Conservation (phyloP, 352 stramenopile species). For the Phytophthora sojae region DNA sequence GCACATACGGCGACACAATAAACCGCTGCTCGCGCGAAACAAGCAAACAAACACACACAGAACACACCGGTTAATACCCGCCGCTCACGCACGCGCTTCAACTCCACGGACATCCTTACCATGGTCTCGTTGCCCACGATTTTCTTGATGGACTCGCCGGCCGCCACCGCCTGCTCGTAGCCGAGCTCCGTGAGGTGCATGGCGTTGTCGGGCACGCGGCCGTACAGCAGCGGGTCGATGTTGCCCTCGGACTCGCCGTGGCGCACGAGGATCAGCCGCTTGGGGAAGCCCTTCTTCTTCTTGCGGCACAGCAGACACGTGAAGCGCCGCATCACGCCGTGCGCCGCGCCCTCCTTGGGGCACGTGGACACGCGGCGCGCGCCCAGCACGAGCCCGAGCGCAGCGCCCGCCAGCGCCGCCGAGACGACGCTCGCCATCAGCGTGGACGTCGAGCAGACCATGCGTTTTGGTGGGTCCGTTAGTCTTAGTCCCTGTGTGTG, state of each 20-base stretch:
- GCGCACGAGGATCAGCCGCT: slow-evolving; percentile 85
- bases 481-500: not conserved
- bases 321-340: slow-evolving; percentile 41
- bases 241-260: slow-evolving; percentile 90
- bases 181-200: slow-evolving; percentile 87
- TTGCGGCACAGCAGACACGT: slow-evolving; percentile 51
- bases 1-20: slow-evolving; percentile 86
- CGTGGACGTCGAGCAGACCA: slow-evolving; percentile 61
- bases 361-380: slow-evolving; percentile 20
- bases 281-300: slow-evolving; percentile 61
- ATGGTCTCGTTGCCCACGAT: slow-evolving; percentile 82
- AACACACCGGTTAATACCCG: not conserved
- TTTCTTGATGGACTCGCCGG: slow-evolving; percentile 74
- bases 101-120: slow-evolving; percentile 26
- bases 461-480: slow-evolving; percentile 13
- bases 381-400: slow-evolving; percentile 45
- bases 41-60: slow-evolving; percentile 2
- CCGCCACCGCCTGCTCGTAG: slow-evolving; percentile 76
- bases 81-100: too few species aligned
- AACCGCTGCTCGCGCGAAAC: slow-evolving; percentile 57
- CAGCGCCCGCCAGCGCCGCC: slow-evolving; percentile 51
- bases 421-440: slow-evolving; percentile 54
- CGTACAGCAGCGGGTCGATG: slow-evolving; percentile 83
- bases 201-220: slow-evolving; percentile 78
- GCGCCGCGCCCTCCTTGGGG: slow-evolving; percentile 17